These are phyloP conservation scores for Dactylellina leptospora DNA, from an alignment of 2,329 filamentous ascomycete species.

Conservation along the genomic window DNA sequence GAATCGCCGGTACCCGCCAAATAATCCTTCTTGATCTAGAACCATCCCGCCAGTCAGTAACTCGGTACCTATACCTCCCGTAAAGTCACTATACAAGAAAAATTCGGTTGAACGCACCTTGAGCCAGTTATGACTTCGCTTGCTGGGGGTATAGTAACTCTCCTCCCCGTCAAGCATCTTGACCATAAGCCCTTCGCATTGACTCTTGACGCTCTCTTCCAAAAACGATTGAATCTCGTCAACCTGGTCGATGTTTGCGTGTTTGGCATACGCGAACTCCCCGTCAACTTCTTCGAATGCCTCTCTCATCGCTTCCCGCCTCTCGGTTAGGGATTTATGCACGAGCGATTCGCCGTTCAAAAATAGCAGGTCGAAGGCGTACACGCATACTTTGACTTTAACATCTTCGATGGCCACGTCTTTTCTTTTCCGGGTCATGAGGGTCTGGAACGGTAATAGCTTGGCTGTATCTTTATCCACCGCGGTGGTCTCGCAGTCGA, in stretches of 20 bases:
- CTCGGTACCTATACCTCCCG: conserved; percentile 39
- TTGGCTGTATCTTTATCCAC: conserved; percentile 97
- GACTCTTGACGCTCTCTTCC: conserved; percentile 93
- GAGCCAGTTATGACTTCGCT: conserved; percentile 96
- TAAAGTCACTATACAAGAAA: background rate
- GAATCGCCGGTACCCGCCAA: conserved; percentile 92
- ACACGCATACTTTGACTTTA: conserved; percentile 95
- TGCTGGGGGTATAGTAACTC: conserved; percentile 94
- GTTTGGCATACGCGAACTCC: conserved; percentile 89
- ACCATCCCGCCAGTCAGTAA: conserved; percentile 27
- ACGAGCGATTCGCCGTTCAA: conserved; percentile 89
- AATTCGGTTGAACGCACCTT: conserved; percentile 69
- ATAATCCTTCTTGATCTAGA: conserved; percentile 95
- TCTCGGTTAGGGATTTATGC: conserved; percentile 83
- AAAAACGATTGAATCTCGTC: conserved; percentile 93
- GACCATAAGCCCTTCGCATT: conserved; percentile 97
- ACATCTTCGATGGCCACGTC: conserved; percentile 95
- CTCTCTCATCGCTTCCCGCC: conserved; percentile 75
- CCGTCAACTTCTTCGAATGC: conserved; percentile 83
- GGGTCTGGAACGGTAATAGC: conserved; percentile 93
- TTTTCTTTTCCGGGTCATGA: conserved; percentile 98
- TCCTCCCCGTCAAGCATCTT: conserved; percentile 97
- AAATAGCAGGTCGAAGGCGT: conserved; percentile 93
- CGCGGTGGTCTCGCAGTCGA: conserved; percentile 98
- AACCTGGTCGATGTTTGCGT: conserved; percentile 84